Conservation (phyloP, 306 rosid genomes). For the Ziziphus jujuba region DNA sequence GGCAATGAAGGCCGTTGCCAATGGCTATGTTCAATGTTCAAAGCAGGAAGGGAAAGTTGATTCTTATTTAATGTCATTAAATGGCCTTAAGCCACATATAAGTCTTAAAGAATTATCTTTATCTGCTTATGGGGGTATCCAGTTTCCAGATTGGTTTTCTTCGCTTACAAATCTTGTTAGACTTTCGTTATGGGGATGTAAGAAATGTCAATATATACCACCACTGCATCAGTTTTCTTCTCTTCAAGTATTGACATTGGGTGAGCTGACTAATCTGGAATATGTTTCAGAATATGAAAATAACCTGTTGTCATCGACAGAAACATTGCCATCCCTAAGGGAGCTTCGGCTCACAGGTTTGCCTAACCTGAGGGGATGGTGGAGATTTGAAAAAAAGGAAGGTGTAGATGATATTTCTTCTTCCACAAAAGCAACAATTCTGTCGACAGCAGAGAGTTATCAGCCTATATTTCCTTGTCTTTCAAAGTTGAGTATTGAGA, state of each 20-base stretch:
- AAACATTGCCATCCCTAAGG: neutral
- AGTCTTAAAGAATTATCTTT: neutral
- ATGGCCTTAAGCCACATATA: neutral
- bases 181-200: neutral
- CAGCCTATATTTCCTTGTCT: neutral
- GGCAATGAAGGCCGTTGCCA: neutral
- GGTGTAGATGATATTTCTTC: neutral
- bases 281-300: neutral
- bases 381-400: neutral
- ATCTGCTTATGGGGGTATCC: neutral
- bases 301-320: neutral
- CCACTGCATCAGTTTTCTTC: neutral
- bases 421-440: neutral
- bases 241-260: neutral
- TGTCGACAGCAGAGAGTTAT: neutral
- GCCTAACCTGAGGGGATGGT: slow-evolving; percentile 12
- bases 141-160: neutral
- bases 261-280: neutral
- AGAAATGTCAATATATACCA: neutral
- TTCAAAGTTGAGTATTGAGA: neutral
- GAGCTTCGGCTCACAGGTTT: accelerated
- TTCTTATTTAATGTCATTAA: neutral
- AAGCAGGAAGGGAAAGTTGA: too few species aligned
- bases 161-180: neutral
- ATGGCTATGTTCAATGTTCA: neutral